These are phyloP conservation scores for Fusarium pseudocircinatum DNA, from an alignment of 2,329 filamentous ascomycete species.

Conservation along the genomic window DNA sequence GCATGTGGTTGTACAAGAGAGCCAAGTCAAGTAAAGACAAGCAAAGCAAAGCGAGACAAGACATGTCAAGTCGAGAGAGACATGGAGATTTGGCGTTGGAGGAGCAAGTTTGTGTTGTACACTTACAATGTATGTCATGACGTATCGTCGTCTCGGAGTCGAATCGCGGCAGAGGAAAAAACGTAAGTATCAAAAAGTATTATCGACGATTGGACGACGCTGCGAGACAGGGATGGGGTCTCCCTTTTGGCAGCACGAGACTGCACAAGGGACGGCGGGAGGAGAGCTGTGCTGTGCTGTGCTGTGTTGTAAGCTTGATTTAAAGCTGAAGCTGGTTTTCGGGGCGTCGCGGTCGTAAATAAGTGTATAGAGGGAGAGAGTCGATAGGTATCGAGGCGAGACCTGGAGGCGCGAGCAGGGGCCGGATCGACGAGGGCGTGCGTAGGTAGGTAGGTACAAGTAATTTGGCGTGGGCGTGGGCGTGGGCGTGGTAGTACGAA, in stretches of 20 bases:
- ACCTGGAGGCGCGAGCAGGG: slow-evolving; percentile 16
- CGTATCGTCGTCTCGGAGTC: slow-evolving; percentile 43
- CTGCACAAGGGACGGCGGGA: slow-evolving; percentile 7
- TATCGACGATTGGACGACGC: slow-evolving; percentile 35
- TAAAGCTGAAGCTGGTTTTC: slow-evolving; percentile 22
- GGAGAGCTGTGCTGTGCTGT: background rate
- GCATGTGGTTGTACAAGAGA: slow-evolving; percentile 33
- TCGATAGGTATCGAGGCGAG: slow-evolving; percentile 11
- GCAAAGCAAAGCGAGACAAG: background rate
- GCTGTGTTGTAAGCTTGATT: slow-evolving; percentile 10
- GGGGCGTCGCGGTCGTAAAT: slow-evolving; percentile 10
- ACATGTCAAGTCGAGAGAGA: slow-evolving; percentile 5
- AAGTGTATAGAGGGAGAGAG: background rate
- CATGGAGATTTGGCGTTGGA: slow-evolving; percentile 25
- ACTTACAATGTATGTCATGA: slow-evolving; percentile 56
- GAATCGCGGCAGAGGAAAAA: slow-evolving; percentile 25
- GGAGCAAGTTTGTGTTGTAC: slow-evolving; percentile 24
- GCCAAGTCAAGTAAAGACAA: background rate
- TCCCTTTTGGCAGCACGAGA: slow-evolving; percentile 23
- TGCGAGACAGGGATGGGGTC: slow-evolving; percentile 25
- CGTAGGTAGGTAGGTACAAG: background rate
- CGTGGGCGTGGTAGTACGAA: slow-evolving; percentile 3
- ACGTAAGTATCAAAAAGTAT: background rate
- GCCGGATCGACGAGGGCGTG: slow-evolving; percentile 18
- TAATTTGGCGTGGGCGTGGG: background rate